Evolutionary conservation across 2,329 filamentous ascomycete species (phyloP).

Genomic region (Trichoderma hamatum): DNA sequence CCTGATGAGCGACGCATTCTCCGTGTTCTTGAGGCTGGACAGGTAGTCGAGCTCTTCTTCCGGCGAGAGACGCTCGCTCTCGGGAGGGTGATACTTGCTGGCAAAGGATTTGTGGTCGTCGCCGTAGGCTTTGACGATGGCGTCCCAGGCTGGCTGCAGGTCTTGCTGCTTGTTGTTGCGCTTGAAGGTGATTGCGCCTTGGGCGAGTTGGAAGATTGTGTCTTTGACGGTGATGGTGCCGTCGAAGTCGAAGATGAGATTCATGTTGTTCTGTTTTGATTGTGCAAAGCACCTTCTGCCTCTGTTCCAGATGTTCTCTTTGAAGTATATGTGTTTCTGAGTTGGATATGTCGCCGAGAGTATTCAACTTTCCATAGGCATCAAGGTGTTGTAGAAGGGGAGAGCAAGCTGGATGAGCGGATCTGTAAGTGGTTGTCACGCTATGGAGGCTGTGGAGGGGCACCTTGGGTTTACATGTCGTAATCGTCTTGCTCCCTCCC

Average conservation of each 20-base stretch:
- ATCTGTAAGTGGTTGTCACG: not conserved
- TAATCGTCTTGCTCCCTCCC: not conserved
- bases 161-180: constrained; percentile 35
- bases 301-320: too few relatives aligned
- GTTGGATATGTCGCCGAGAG: not conserved
- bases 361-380: not conserved
- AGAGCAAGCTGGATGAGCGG: not conserved
- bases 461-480: not conserved
- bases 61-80: constrained; percentile 40
- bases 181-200: constrained; percentile 46
- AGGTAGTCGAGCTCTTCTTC: constrained; percentile 50
- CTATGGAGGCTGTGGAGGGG: not conserved
- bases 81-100: constrained; percentile 39
- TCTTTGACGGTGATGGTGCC: constrained; percentile 60
- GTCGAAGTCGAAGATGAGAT: constrained; percentile 61
- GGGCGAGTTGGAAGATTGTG: constrained; percentile 54
- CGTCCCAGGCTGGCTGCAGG: constrained; percentile 47
- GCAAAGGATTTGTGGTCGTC: constrained; percentile 47
- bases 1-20: constrained; percentile 50
- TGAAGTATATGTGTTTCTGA: too few relatives aligned
- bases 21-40: constrained; percentile 47
- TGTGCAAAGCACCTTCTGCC: too few relatives aligned
- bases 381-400: not conserved
- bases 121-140: constrained; percentile 51
- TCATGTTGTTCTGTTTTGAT: constrained; percentile 36